Evolutionary conservation across 164 flowering plant species (phyloP).

Genomic region (Platanus orientalis): DNA sequence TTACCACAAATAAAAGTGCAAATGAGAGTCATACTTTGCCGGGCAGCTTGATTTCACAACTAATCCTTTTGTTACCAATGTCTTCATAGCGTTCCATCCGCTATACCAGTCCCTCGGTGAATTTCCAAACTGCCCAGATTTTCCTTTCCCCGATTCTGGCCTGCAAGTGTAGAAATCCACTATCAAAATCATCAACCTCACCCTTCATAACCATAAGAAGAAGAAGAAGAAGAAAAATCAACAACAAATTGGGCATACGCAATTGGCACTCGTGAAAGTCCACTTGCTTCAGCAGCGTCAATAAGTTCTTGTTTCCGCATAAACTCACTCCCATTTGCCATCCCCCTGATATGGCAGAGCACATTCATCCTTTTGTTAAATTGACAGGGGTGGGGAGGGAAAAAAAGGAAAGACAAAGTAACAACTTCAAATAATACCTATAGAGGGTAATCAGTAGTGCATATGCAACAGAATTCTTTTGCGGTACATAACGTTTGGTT

Average conservation of each 20-base stretch:
- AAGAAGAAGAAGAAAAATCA: neutral
- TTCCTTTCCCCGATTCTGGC: conserved; percentile 75
- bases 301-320: conserved; percentile 91
- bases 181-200: conserved; percentile 5
- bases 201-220: neutral
- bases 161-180: conserved; percentile 28
- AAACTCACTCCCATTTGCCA: conserved; percentile 48
- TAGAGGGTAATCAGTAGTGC: conserved; percentile 80
- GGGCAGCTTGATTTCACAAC: conserved; percentile 84
- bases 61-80: conserved; percentile 62
- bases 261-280: conserved; percentile 77
- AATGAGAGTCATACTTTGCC: conserved; percentile 59
- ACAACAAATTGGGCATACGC: conserved; percentile 38
- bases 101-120: conserved; percentile 85
- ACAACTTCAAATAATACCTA: conserved; percentile 35
- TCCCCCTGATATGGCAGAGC: conserved; percentile 37
- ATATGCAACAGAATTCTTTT: conserved; percentile 85
- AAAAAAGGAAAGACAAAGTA: neutral
- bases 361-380: neutral
- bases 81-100: conserved; percentile 95
- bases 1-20: too few relatives aligned
- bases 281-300: conserved; percentile 95
- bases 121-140: conserved; percentile 54
- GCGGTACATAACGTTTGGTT: conserved; percentile 63
- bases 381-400: neutral